Evolutionary conservation across 2,329 filamentous ascomycete genomes (phyloP), one percentile per base, ranked within the genome.

Genomic region (Colletotrichum liriopes): DNA sequence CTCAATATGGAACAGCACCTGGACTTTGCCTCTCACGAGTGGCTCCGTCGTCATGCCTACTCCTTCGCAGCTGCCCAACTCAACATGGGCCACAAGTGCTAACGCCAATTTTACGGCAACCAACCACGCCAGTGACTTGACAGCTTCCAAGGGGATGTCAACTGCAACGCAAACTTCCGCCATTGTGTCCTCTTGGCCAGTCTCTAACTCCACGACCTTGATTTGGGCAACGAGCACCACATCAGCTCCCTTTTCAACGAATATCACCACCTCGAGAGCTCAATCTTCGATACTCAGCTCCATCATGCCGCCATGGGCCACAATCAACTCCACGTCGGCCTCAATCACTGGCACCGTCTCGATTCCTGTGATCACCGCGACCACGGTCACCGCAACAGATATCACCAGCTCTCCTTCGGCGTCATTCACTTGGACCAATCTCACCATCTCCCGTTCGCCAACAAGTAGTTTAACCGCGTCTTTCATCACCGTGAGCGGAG

Each of bases 331-430:
- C n/a, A 72, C 66, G 12, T n/a, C n/a, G 1, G 39, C 39, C 20
- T 61, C 70, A 8, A 32, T 66, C 12, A 45, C 65, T 3, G 65
- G 69, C 16, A 72, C 69, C 7, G 51, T 69, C 1, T 72, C 65
- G 12, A 64, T 69, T 8, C 51, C 69, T 16, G 29, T 59, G 2
- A 59, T 64, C 20, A 63, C 65, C 7, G 29, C 69, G 12, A 26
- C 56, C 2, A 23, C 20, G 12, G n/a, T 11, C 14, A 3, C 35
- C 29, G 20, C 32, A 16, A 45, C 58, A 43, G 58, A 16, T 9
- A 37, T 23, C n/a, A 52, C 32, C 32, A 35, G 23, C 5, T 54
- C 52, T 2, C 26, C 23, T 11, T 47, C 58, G 11, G 49, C 35
- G 14, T 54, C 58, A 1, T 63, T 69, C 45, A 49, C 69, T 47